Evolutionary conservation across 2,329 filamentous ascomycete genomes (phyloP), one percentile per base, ranked within the genome.

Genomic region (Lachnellula cervina): DNA sequence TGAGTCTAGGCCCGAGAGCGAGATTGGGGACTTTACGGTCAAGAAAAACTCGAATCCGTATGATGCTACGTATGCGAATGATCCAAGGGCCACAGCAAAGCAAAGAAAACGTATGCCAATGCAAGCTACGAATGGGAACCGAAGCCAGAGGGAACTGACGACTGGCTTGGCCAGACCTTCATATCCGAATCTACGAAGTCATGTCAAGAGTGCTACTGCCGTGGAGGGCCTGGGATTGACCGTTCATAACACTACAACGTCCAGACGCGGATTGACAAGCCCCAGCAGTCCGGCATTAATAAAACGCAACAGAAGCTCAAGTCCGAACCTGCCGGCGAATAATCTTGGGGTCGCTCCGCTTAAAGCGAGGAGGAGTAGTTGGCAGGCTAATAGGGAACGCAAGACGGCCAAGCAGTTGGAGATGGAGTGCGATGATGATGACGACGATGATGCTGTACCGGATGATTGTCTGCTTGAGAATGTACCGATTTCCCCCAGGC

Each of bases 401-500:
- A 93, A 90, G 70, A 83, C 86, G 0, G 77, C 82, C 1, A 74
- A 84, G 57, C 83, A 92, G 65, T 76, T 90, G 51, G 89, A 94
- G 68, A 81, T 82, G 53, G 89, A 93, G 67, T 92, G 81, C 59
- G 84, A 90, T 63, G 83, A 87, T 50, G 87, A 92, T 62, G 87
- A 91, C 52, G 85, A 83, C 52, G 88, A 91, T 66, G 83, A 89
- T 19, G 42, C 16, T 59, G 86, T 94, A 32, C 89, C 89, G 0
- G 88, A 92, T 25, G 88, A 89, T 52, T 80, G 89, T 23, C 80
- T 91, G 51, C 80, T 94, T 47, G 88, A 90, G 72, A 94, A 94
- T 61, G 86, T 94, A 2, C 89, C 89, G 5, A 83, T 94, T 46
- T 92, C 89, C 0, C 89, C 89, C n/a, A 78, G 84, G 2, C 83